Conservation (phyloP, 1,284 basidiomycete genomes). For the Agaricales sp. region DNA sequence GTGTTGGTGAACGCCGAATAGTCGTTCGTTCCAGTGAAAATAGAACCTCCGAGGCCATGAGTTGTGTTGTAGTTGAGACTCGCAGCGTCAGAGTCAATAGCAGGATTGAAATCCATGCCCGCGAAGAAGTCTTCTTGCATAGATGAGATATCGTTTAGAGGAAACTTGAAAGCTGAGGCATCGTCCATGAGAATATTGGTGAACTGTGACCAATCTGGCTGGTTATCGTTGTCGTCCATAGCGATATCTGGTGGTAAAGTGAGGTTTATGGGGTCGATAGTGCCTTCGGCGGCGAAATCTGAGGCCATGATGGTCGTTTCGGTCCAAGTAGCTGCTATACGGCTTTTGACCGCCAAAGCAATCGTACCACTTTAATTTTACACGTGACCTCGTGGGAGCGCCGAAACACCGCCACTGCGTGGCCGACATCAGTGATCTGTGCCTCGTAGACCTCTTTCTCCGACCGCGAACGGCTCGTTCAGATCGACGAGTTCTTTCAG, state of each 20-base stretch:
- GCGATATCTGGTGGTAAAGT: slow-evolving; percentile 19
- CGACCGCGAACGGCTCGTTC: too few relatives aligned
- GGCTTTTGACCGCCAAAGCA: neutral
- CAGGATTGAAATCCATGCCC: neutral
- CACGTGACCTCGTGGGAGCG: too few relatives aligned
- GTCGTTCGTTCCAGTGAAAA: slow-evolving; percentile 16
- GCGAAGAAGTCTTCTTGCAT: slow-evolving; percentile 12
- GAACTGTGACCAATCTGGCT: slow-evolving; percentile 43
- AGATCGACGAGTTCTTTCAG: too few relatives aligned
- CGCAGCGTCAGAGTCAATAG: neutral
- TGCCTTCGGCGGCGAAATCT: slow-evolving; percentile 20
- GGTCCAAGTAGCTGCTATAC: slow-evolving; percentile 1
- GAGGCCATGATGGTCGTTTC: slow-evolving; percentile 14
- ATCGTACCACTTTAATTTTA: neutral
- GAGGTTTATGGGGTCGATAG: slow-evolving; percentile 43
- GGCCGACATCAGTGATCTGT: too few relatives aligned
- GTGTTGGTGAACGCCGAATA: slow-evolving; percentile 19
- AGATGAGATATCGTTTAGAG: slow-evolving; percentile 21
- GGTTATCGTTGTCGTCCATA: slow-evolving; percentile 14
- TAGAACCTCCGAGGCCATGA: slow-evolving; percentile 14
- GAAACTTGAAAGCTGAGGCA: slow-evolving; percentile 15
- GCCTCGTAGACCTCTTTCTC: too few relatives aligned
- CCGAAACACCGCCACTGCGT: too few relatives aligned
- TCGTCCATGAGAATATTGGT: slow-evolving; percentile 30
- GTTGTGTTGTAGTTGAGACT: slow-evolving; percentile 9